Base-by-base conservation (phyloP, 805 yeast genomes). In the Wickerhamiella spandovensis region DNA sequence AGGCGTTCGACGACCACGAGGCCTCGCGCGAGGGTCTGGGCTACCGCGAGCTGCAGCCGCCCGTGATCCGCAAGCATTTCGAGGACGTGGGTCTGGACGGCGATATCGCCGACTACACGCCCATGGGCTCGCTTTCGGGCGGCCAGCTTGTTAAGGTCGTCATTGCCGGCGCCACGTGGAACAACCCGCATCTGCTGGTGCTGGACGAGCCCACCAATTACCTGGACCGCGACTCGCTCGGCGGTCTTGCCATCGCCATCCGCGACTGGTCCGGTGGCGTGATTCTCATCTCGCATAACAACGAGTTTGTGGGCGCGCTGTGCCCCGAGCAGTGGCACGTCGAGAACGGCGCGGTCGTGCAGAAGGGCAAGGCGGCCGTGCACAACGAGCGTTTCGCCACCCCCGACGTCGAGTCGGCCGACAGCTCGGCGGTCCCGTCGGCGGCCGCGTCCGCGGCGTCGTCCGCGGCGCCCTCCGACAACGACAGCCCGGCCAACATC, bases 151-250 rank as follows among this genome's bases (percentile, higher is more conserved):
- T 90, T 54, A 90, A 90, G 70, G 97, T 90, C 56, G 98, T 90
- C 53, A 90, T 90, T 72, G 97, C 97, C 13, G 98, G 97, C 70
- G 97, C 97, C 56, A 90, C 90, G 92, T 90, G 98, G 98, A 90
- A 92, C 71, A 92, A 90, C 66, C 98, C 98, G 18, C 98, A 90
- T 68, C 77, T 90, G 68, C 77, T 90, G 56, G 98, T 90, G 43
- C 76, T 90, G 54, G 98, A 92, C 78, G 98, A 90, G 81, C 98
- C 98, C 76, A 92, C 98, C 67, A 90, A 90, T 78, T 92, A 90
- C 76, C 79, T 90, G 79, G 98, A 90, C 75, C 82, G 98, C 78
- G 98, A 92, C 77, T 89, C 97, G 23, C 75, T 90, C 55, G 98
- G 97, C 68, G 98, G 97, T 46, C 76, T 90, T 59, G 97, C 98